These are phyloP conservation scores for Ogataea paradorogensis DNA, from an alignment of 805 yeast species.

Conservation along the genomic window DNA sequence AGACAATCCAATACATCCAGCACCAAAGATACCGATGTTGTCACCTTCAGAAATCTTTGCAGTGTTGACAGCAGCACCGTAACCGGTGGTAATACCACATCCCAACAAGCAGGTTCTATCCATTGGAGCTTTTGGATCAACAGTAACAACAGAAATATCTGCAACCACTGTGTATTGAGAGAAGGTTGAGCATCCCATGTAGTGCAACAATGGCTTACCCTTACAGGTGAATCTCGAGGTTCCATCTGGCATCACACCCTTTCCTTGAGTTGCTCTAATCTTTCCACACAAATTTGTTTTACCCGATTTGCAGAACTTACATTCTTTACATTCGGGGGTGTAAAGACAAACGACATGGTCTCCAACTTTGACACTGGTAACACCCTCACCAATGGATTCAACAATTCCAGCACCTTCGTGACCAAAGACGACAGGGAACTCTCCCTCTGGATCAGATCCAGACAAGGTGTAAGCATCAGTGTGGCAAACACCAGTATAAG, in stretches of 20 bases:
- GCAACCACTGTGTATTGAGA: slow-evolving; percentile 98
- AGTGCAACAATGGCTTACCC: slow-evolving; percentile 84
- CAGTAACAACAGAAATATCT: slow-evolving; percentile 93
- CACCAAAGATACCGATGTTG: slow-evolving; percentile 94
- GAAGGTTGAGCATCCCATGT: slow-evolving; percentile 98
- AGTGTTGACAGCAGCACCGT: slow-evolving; percentile 94
- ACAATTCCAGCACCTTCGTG: slow-evolving; percentile 99
- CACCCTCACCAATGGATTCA: slow-evolving; percentile 93
- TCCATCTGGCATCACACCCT: slow-evolving; percentile 98
- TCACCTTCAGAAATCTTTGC: slow-evolving; percentile 91
- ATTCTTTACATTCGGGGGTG: slow-evolving; percentile 94
- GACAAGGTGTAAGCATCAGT: slow-evolving; percentile 96
- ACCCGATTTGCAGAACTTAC: slow-evolving; percentile 92
- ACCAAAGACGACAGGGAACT: slow-evolving; percentile 88
- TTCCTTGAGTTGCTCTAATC: slow-evolving; percentile 96
- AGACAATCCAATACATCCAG: slow-evolving; percentile 95
- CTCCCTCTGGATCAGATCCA: slow-evolving; percentile 96
- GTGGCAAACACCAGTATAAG: slow-evolving; percentile 94
- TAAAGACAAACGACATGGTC: slow-evolving; percentile 91
- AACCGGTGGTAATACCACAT: slow-evolving; percentile 98
- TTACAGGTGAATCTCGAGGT: slow-evolving; percentile 84
- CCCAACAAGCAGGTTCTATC: slow-evolving; percentile 92
- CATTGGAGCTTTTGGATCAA: slow-evolving; percentile 76
- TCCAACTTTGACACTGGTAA: slow-evolving; percentile 84
- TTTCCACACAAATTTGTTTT: slow-evolving; percentile 96